Base-by-base conservation (phyloP, 2,329 filamentous ascomycete species). In the Aspergillus sp. region DNA sequence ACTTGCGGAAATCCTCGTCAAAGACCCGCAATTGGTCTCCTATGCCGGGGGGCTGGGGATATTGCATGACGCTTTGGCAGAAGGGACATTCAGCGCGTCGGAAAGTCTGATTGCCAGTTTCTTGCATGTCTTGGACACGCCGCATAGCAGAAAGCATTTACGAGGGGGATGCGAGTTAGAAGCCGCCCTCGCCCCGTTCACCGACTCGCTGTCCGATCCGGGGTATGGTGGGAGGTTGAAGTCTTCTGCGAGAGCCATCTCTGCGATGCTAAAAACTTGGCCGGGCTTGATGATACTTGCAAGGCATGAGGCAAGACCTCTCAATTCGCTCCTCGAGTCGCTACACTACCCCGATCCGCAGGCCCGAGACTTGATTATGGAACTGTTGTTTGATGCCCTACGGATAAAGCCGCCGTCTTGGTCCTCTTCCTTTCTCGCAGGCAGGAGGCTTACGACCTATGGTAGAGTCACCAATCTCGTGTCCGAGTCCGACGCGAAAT, bases 391-490 rank as follows among this genome's bases (percentile, higher is more conserved):
- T 47, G 77, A 80, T 47, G 72, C 80, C 13, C 63, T 98, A 32
- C 78, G 89, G 22, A 95, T 98, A 52, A 96, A 96, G 47, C 81
- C 88, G 37, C 78, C 91, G 26, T 80, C 86, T 6, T 98, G 91
- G 91, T 93, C 91, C 5, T 88, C 86, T 0, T 93, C 89, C 0
- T 98, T 94, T 55, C 72, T 98, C 29, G 91, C 93, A 22, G 93
- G 91, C 5, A 76, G 91, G 43, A 74, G 93, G 38, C 68, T 98
- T 29, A 98, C 93, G 1, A 98, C 91, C 0, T 98, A 98, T 56
- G 89, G 88, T n/a, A 75, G 93, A 48, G 88, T 96, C 24, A 79
- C 86, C 5, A 91, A 86, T 39, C 65, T 96, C 32, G 86, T 84
- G 44, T 70, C 78, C 1, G 69, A 78, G 16, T 59, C 68, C 27